Percentiles rank a stretch among this genome's conserved stretches.
These are phyloP conservation scores for Bolboschoenus planiculmis DNA, from an alignment of 176 grass and related monocot species.

Conservation along the genomic window DNA sequence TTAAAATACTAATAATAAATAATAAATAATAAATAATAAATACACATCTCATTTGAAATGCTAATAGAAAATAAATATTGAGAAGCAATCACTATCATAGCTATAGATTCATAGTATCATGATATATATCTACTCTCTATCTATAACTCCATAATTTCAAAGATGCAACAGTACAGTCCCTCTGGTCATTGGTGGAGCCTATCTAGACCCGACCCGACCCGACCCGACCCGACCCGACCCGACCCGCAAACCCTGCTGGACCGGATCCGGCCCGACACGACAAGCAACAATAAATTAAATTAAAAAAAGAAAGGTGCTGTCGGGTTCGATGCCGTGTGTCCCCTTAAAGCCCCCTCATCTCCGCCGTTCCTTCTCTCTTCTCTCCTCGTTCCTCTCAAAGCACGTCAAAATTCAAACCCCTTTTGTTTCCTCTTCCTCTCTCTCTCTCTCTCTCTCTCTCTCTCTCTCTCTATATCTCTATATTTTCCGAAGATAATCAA, in stretches of 20 bases:
- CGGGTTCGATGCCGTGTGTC: slow-evolving; percentile 20
- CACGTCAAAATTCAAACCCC: not conserved
- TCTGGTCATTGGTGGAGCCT: too few species aligned
- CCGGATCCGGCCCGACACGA: slow-evolving; percentile 15
- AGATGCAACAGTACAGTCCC: not conserved
- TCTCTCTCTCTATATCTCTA: not conserved
- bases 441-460: not conserved
- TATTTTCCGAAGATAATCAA: not conserved
- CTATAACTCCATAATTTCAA: not conserved
- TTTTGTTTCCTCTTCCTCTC: not conserved
- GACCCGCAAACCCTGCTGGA: not conserved
- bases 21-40: too few species aligned
- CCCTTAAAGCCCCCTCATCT: slow-evolving; percentile 11
- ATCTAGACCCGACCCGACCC: not conserved
- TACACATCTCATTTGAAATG: too few species aligned
- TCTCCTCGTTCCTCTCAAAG: not conserved
- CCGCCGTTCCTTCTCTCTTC: not conserved
- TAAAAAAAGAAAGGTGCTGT: not conserved
- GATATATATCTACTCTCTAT: not conserved
- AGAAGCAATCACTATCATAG: too few species aligned
- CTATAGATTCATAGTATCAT: too few species aligned
- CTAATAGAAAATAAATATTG: too few species aligned
- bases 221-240: too few species aligned
- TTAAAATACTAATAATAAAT: too few species aligned
- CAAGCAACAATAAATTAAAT: not conserved